Percentiles rank a stretch among this genome's conserved stretches.
These are phyloP conservation scores for Capsicum chinense DNA, from an alignment of 257 asterid species.

Conservation along the genomic window DNA sequence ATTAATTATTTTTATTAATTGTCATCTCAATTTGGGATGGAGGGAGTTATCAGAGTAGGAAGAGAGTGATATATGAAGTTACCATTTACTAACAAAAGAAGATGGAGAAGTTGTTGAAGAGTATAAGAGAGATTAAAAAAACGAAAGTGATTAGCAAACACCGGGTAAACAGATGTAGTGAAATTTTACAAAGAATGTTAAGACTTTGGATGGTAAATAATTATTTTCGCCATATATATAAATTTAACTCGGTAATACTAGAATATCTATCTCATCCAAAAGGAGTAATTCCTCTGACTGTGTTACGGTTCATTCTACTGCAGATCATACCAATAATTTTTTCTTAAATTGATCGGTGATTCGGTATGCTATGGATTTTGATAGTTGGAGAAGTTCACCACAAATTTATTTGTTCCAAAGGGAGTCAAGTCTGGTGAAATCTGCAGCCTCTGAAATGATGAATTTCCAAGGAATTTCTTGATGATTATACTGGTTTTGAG, in stretches of 20 bases:
- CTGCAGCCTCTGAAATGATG: slow-evolving; percentile 27
- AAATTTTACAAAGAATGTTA: too few relatives aligned
- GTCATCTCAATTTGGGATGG: too few relatives aligned
- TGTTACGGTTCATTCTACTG: background rate
- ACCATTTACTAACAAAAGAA: background rate
- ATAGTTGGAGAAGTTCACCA: slow-evolving; percentile 8
- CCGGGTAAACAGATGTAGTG: too few relatives aligned
- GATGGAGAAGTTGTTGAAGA: background rate
- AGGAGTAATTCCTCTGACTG: background rate
- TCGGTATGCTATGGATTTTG: slow-evolving; percentile 4
- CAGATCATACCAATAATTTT: background rate
- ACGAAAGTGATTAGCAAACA: too few relatives aligned
- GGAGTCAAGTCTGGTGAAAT: background rate
- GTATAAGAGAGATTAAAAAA: too few relatives aligned
- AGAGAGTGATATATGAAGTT: background rate
- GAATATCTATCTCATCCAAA: too few relatives aligned
- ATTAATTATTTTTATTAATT: too few relatives aligned
- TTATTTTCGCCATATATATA: too few relatives aligned
- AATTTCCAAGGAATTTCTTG: slow-evolving; percentile 16
- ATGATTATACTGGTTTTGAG: background rate
- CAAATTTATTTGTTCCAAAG: background rate
- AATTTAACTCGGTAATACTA: too few relatives aligned
- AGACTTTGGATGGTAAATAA: too few relatives aligned
- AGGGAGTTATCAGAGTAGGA: too few relatives aligned
- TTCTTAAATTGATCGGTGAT: background rate